Base-by-base conservation (phyloP, 257 asterid genomes). In the Oldenlandia corymbosa region DNA sequence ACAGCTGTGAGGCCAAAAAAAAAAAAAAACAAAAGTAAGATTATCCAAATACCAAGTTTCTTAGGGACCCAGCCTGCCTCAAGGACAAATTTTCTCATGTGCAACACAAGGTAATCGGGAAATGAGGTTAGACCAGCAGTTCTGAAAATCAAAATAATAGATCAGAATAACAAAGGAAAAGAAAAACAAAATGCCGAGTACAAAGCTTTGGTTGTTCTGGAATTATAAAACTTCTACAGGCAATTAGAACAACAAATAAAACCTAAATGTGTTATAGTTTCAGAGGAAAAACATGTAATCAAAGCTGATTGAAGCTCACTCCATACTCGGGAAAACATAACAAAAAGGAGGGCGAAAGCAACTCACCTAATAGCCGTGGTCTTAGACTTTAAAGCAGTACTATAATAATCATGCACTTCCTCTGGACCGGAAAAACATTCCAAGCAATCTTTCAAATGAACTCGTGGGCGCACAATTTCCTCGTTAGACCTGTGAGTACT, bases 11-110 rank as follows among this genome's bases (percentile, higher is more conserved):
- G n/a, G n/a, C n/a, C n/a, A n/a, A n/a, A n/a, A n/a, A n/a, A 55
- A 36, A 46, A 26, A 59, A 47, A 56, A 52, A 64, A 66, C 20
- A 21, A 47, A 61, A 23, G 34, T 21, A 84, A 69, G 66, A 18
- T 12, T 47, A 61, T 18, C 62, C 21, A 61, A 56, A 56, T 72
- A 87, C 99, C 99, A 64, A 93, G 91, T 73, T 93, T 89, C 78
- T 90, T 93, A 5, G 99, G 97, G 59, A 88, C 98, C 97, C 97
- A 89, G 64, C 99, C 99, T 37, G 79, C 96, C 79, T 85, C 97
- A 79, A 87, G 75, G 54, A 92, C 91, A 66, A 92, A 92, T 74
- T 92, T 92, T 57, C 95, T 86, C 96, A 92, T 92, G 70, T 92
- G 99, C 81, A 92, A 78, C 34, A 92, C 96, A 84, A 92, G 77